Base-by-base conservation (phyloP, 768 basidiomycete genomes). In the Leccinum barrowsii region DNA sequence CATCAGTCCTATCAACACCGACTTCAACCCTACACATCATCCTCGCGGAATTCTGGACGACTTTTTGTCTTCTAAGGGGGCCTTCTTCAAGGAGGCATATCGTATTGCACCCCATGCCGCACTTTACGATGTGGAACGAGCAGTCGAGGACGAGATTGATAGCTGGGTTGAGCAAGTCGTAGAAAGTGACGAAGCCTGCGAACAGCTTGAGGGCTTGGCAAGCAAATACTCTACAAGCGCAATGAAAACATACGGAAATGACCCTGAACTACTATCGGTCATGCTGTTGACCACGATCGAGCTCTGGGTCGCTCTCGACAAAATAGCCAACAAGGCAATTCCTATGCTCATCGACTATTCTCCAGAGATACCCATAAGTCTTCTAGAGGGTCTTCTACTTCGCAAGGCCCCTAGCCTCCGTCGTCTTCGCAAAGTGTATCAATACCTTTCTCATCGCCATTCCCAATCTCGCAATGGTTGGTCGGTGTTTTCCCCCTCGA, bases 201-300 rank as follows among this genome's bases (percentile, higher is more conserved):
- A 50, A 12, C 54, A 57, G 30, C 53, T 69, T 15, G 65, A 63
- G 56, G 47, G 61, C 1, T 73, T 68, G 46, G 70, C 70, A 21
- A 55, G 42, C n/a, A 42, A 58, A 10, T 75, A 79, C 48, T 63
- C 65, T 3, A 59, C 63, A 5, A 52, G 68, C 0, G 72, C 78
- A 0, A 32, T 35, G 28, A 17, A 37, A 1, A 56, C 54, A 5
- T 78, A 77, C 52, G 34, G 54, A 7, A 61, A 59, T 6, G 76
- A 72, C 28, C 74, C 78, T 7, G 78, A 80, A 50, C 58, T 70
- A 26, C 46, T 69, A 6, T 81, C 80, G 0, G 54, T 76, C 2
- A 78, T 82, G 74, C 62, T 82, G 47, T 65, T 83, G 42, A 68
- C 67, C 0, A 49, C 50, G 19, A 34, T 68, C 5, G 76, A 80